phyloP scores from a whole-genome alignment of 192 early-diverging fungal species.

The Chytriomyces sp. region DNA sequence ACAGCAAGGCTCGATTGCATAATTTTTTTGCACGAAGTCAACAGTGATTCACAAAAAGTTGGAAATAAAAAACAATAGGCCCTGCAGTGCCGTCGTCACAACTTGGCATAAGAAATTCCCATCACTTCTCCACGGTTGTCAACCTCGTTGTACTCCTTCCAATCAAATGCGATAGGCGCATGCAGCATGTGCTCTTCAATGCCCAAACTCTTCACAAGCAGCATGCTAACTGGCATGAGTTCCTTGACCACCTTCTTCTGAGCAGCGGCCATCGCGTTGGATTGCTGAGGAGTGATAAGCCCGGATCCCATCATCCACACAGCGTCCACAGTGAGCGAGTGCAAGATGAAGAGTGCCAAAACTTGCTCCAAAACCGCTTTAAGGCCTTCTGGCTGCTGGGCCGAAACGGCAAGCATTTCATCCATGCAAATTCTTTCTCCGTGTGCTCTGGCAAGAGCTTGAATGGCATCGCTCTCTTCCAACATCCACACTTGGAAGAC shows the following conservation, averaged over 20 bases:
- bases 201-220: conserved; percentile 64
- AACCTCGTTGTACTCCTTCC: conserved; percentile 66
- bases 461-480: conserved; percentile 73
- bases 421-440: conserved; percentile 72
- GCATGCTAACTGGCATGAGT: conserved; percentile 56
- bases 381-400: conserved; percentile 37
- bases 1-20: too few relatives aligned
- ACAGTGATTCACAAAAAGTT: too few relatives aligned
- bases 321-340: conserved; percentile 51
- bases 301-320: conserved; percentile 60
- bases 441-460: conserved; percentile 66
- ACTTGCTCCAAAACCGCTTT: conserved; percentile 32
- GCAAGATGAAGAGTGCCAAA: conserved; percentile 26
- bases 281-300: conserved; percentile 56
- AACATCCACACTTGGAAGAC: conserved; percentile 81
- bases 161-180: conserved; percentile 75
- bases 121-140: conserved; percentile 67
- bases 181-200: conserved; percentile 63
- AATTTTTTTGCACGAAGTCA: too few relatives aligned
- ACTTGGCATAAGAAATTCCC: conserved; percentile 6
- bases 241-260: conserved; percentile 57
- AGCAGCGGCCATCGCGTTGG: conserved; percentile 46
- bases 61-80: too few relatives aligned
- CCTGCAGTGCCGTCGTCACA: background rate
- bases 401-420: conserved; percentile 52